These are phyloP conservation scores for Xylaria sp. DNA, from an alignment of 2,329 filamentous ascomycete genomes.

Conservation along the genomic window DNA sequence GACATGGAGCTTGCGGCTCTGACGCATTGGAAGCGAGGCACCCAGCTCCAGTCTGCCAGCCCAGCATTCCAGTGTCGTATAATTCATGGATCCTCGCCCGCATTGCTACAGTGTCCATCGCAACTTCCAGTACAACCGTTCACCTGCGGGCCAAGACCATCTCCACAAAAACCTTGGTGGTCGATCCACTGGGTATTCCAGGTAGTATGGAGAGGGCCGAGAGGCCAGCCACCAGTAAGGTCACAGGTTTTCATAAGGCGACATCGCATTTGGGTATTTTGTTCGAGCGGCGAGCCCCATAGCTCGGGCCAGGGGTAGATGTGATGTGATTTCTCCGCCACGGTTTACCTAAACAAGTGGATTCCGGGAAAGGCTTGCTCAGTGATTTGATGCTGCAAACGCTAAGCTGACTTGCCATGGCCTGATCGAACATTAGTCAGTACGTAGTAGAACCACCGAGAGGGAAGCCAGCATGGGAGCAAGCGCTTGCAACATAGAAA, in stretches of 20 bases:
- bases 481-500: constrained; percentile 18
- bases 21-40: neutral
- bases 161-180: constrained; percentile 25
- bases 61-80: constrained; percentile 13
- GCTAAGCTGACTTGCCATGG: neutral
- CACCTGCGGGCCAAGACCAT: constrained; percentile 16
- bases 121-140: neutral
- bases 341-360: neutral
- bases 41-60: constrained; percentile 12
- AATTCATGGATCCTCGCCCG: neutral
- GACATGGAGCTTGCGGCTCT: constrained; percentile 26
- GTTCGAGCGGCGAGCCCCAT: constrained; percentile 2
- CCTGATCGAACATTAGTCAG: constrained; percentile 9
- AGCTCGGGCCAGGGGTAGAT: constrained; percentile 12
- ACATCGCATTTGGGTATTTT: constrained; percentile 19
- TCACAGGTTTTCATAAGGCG: constrained; percentile 21
- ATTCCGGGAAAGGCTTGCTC: neutral
- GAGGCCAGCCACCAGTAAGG: constrained; percentile 17
- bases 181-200: no score
- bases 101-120: neutral
- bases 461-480: constrained; percentile 15
- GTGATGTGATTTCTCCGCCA: constrained; percentile 12
- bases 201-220: neutral
- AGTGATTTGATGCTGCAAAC: constrained; percentile 4
- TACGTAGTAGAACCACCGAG: constrained; percentile 14